Evolutionary conservation across 495 filamentous ascomycete genomes (phyloP).

Genomic region (Cenococcum geophilum): DNA sequence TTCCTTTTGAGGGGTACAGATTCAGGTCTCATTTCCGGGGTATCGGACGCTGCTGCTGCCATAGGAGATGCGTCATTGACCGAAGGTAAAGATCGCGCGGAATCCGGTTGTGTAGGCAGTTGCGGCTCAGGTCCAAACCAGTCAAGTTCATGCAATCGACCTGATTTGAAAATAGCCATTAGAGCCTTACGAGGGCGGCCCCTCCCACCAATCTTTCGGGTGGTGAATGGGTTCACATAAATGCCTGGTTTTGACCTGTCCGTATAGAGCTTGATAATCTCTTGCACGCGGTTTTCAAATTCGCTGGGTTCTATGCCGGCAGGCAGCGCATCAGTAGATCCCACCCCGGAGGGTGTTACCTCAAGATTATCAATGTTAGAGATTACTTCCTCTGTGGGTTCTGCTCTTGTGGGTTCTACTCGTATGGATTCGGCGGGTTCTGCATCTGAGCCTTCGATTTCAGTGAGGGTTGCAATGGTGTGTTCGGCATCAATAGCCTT

Average conservation of each 20-base stretch:
- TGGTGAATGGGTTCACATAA: constrained; percentile 49
- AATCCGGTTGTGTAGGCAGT: neutral
- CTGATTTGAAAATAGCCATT: constrained; percentile 49
- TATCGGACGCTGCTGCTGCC: too few relatives aligned
- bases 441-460: neutral
- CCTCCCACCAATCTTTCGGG: constrained; percentile 39
- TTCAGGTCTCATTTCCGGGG: too few relatives aligned
- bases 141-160: constrained; percentile 35
- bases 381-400: neutral
- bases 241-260: constrained; percentile 39
- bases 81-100: too few relatives aligned
- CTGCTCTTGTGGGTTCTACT: neutral
- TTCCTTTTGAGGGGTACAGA: too few relatives aligned
- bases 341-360: too few relatives aligned
- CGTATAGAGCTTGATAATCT: constrained; percentile 22
- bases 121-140: constrained; percentile 2
- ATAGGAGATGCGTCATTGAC: too few relatives aligned
- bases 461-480: neutral
- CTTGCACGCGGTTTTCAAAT: constrained; percentile 8
- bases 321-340: too few relatives aligned
- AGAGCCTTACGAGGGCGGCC: constrained; percentile 49
- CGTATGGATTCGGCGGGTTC: neutral
- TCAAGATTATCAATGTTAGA: neutral
- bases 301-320: neutral
- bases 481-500: neutral